Conservation (phyloP, 1,139 yeast species). For the Kodamaea ohmeri region DNA sequence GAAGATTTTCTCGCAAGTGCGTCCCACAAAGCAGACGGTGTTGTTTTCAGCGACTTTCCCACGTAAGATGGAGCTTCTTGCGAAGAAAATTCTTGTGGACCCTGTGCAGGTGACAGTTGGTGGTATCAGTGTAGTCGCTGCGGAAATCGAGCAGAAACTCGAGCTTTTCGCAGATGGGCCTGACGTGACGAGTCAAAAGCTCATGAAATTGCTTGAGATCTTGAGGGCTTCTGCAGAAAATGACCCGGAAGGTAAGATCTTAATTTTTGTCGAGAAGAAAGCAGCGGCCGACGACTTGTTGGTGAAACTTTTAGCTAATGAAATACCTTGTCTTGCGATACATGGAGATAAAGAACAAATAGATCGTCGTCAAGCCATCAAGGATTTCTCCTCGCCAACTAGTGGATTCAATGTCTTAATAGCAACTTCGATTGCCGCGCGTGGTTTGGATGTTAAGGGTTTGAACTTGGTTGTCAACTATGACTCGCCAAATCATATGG, state of each 20-base stretch:
- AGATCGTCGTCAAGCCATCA: constrained; percentile 76
- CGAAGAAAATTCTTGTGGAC: constrained; percentile 54
- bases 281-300: constrained; percentile 72
- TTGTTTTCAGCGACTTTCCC: constrained; percentile 95
- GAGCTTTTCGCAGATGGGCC: constrained; percentile 47
- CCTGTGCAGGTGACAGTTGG: constrained; percentile 84
- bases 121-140: constrained; percentile 78
- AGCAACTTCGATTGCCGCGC: constrained; percentile 92
- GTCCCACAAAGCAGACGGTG: constrained; percentile 92
- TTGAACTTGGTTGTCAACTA: constrained; percentile 77
- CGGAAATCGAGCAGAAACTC: constrained; percentile 72
- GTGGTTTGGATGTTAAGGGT: constrained; percentile 90
- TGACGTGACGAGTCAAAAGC: constrained; percentile 29
- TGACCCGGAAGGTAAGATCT: constrained; percentile 49
- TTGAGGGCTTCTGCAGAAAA: constrained; percentile 43
- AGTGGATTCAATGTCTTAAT: constrained; percentile 64
- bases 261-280: constrained; percentile 87
- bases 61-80: constrained; percentile 70
- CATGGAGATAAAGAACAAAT: constrained; percentile 94
- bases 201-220: constrained; percentile 51
- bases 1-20: constrained; percentile 69
- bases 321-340: constrained; percentile 61
- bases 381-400: constrained; percentile 55
- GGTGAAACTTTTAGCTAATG: constrained; percentile 52
- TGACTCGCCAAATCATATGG: constrained; percentile 90